phyloP scores from a whole-genome alignment of 345 rosid species.

The Euphorbia pulcherrima region DNA sequence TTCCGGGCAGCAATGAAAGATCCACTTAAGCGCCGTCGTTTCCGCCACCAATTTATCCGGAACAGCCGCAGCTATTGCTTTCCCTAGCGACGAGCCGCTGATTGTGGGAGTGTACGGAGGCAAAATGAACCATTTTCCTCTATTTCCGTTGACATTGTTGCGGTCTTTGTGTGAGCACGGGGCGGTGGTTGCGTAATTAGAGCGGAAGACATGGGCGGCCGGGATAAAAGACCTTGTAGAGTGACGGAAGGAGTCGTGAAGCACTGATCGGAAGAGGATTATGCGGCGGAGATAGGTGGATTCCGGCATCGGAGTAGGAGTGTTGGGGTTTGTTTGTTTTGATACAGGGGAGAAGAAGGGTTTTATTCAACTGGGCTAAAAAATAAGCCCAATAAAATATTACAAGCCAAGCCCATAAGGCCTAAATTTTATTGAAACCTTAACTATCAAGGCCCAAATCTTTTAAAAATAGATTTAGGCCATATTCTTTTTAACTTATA shows the following conservation, averaged over 20 bases:
- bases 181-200: slow-evolving; percentile 17
- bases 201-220: slow-evolving; percentile 12
- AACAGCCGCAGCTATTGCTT: slow-evolving; percentile 27
- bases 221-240: slow-evolving; percentile 1
- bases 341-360: background rate
- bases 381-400: no score
- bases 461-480: no score
- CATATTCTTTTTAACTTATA: no score
- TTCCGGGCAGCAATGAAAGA: slow-evolving; percentile 73
- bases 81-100: slow-evolving; percentile 45
- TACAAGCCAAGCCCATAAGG: background rate
- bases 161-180: background rate
- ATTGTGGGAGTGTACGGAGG: slow-evolving; percentile 55
- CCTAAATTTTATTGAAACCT: no score
- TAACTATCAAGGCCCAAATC: no score
- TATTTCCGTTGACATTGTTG: slow-evolving; percentile 1
- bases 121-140: slow-evolving; percentile 62
- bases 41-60: slow-evolving; percentile 23
- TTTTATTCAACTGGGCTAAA: slow-evolving; percentile 1
- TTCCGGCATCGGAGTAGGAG: slow-evolving; percentile 3
- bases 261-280: slow-evolving; percentile 22
- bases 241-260: slow-evolving; percentile 3
- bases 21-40: slow-evolving; percentile 79
- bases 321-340: background rate
- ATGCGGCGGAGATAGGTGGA: slow-evolving; percentile 33